Evolutionary conservation across 1,139 yeast genomes (phyloP).

Genomic region (Suhomyces atakaporum): DNA sequence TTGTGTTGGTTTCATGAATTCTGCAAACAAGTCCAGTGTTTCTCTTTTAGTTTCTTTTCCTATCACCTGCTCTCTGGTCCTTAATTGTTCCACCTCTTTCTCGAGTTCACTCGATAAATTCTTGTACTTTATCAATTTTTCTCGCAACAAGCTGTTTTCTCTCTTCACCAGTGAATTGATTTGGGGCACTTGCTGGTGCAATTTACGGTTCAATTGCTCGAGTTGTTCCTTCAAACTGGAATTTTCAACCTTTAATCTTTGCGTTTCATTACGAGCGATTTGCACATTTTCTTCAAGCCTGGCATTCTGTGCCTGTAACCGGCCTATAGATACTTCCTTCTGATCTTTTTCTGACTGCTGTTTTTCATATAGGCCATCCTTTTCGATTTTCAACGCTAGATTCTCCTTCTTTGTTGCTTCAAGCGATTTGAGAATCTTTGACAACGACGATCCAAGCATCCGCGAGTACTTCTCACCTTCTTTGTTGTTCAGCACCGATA

Average conservation of each 20-base stretch:
- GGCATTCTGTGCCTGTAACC: conserved; percentile 5
- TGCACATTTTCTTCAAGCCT: conserved; percentile 4
- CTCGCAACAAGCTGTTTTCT: conserved; percentile 35
- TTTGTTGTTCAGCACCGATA: conserved; percentile 22
- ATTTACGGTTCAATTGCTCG: conserved; percentile 14
- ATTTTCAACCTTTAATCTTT: conserved; percentile 12
- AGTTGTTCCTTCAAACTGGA: conserved; percentile 15
- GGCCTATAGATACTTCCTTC: background rate
- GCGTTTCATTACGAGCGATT: conserved; percentile 2
- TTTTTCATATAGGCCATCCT: conserved; percentile 11
- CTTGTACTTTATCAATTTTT: conserved; percentile 38
- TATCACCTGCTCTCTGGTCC: background rate
- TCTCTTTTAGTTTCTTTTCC: background rate
- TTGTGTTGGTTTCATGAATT: background rate
- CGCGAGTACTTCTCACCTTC: conserved; percentile 31
- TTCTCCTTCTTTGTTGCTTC: conserved; percentile 22
- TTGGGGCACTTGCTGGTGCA: conserved; percentile 17
- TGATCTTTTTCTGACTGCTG: background rate
- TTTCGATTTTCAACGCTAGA: conserved; percentile 19
- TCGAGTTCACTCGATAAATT: conserved; percentile 26
- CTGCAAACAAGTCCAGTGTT: too few relatives aligned
- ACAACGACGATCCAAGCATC: conserved; percentile 26
- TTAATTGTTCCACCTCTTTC: conserved; percentile 10
- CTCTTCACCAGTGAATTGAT: conserved; percentile 21
- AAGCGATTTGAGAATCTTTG: conserved; percentile 25